Conservation (phyloP, 257 asterid genomes). For the Plantago ovata region DNA sequence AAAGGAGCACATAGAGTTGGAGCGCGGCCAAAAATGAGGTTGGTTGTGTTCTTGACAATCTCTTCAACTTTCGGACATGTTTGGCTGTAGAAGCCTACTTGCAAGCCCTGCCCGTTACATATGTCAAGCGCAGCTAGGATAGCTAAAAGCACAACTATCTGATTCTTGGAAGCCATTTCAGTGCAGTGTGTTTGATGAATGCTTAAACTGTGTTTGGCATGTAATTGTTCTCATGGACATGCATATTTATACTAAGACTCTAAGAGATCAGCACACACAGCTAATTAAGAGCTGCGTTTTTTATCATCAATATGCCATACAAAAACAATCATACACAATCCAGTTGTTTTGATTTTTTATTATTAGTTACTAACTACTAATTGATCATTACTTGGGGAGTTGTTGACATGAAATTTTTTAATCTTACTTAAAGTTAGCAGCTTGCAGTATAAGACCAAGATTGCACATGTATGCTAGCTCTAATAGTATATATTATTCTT, state of each 20-base stretch:
- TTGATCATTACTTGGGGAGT: no score
- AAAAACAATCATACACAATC: no score
- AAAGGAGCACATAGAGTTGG: slow-evolving; percentile 38
- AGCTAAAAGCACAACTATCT: background rate
- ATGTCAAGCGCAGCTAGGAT: background rate
- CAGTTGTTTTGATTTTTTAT: no score
- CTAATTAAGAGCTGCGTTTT: no score
- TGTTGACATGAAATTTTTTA: no score
- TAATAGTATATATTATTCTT: no score
- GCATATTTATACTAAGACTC: slow-evolving; percentile 1
- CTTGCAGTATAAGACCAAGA: no score
- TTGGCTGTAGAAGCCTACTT: slow-evolving; percentile 20
- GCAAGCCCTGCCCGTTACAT: slow-evolving; percentile 27
- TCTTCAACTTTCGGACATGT: slow-evolving; percentile 35
- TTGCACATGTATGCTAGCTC: no score
- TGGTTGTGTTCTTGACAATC: slow-evolving; percentile 28
- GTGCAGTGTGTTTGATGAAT: background rate
- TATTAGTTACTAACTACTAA: no score
- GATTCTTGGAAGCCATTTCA: slow-evolving; percentile 25
- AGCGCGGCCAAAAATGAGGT: slow-evolving; percentile 20
- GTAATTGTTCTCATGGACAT: background rate
- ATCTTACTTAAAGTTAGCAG: no score
- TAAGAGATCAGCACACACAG: no score
- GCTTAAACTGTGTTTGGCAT: background rate
- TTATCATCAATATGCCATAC: no score